Percentiles rank a stretch among this genome's conserved stretches.
These are phyloP conservation scores for Phytophthora meadii DNA, from an alignment of 352 stramenopile genomes.

Conservation along the genomic window DNA sequence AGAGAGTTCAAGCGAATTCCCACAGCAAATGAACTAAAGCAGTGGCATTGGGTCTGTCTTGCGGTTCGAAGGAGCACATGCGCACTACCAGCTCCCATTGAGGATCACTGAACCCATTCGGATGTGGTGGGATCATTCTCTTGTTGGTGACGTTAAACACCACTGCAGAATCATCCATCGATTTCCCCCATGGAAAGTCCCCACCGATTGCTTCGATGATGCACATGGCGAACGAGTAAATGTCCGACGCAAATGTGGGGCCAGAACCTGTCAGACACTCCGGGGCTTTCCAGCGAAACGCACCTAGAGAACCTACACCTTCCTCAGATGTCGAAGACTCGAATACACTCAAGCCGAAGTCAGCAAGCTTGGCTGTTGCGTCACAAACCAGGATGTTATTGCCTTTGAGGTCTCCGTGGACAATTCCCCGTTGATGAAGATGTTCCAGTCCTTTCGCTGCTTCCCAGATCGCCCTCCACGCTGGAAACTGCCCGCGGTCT, in stretches of 20 bases:
- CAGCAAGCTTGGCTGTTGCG: slow-evolving; percentile 26
- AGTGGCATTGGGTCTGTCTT: slow-evolving; percentile 4
- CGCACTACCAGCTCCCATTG: slow-evolving; percentile 14
- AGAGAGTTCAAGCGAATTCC: slow-evolving; percentile 1
- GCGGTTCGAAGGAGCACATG: slow-evolving; percentile 13
- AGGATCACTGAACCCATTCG: slow-evolving; percentile 3
- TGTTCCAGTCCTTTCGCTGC: slow-evolving; percentile 30
- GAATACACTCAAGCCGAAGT: slow-evolving; percentile 30
- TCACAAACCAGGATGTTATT: slow-evolving; percentile 40
- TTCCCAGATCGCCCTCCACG: slow-evolving; percentile 10
- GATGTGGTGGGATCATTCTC: slow-evolving; percentile 1
- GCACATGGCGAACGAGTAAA: slow-evolving; percentile 30
- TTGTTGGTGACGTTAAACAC: slow-evolving; percentile 4
- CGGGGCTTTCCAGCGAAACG: slow-evolving; percentile 30
- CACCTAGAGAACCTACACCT: slow-evolving; percentile 3
- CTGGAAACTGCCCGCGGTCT: not conserved
- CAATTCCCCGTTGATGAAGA: slow-evolving; percentile 25
- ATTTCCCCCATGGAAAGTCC: slow-evolving; percentile 19
- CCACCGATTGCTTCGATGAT: slow-evolving; percentile 19
- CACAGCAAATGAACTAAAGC: slow-evolving; percentile 6
- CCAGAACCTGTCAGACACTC: slow-evolving; percentile 11
- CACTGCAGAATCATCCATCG: slow-evolving; percentile 8
- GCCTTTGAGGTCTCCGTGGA: slow-evolving; percentile 41
- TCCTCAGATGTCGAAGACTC: not conserved
- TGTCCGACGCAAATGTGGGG: slow-evolving; percentile 24